phyloP scores from a whole-genome alignment of 78 protist genomes.

The Dictyostelium discoideum region DNA sequence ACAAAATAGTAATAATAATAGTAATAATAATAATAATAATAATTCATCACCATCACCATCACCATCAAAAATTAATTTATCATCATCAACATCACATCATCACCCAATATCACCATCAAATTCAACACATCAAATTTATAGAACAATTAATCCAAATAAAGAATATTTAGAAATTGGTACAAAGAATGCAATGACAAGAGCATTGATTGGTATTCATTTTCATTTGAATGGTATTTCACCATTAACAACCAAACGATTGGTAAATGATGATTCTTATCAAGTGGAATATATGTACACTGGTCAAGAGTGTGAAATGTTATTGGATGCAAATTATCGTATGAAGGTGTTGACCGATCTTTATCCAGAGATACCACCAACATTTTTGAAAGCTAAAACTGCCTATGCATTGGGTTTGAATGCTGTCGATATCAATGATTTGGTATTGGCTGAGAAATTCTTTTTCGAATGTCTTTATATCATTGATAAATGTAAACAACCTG shows the following conservation, averaged over 20 bases:
- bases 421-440: constrained; percentile 32
- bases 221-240: constrained; percentile 83
- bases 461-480: constrained; percentile 76
- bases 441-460: constrained; percentile 70
- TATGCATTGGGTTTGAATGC: constrained; percentile 76
- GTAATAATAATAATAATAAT: neutral
- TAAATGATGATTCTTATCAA: neutral
- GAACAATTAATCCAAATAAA: constrained; percentile 16
- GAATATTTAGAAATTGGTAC: constrained; percentile 57
- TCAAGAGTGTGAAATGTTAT: neutral
- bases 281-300: neutral
- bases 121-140: constrained; percentile 9
- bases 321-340: constrained; percentile 75
- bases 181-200: constrained; percentile 64
- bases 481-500: constrained; percentile 51
- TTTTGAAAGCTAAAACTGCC: constrained; percentile 79
- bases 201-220: constrained; percentile 76
- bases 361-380: constrained; percentile 70
- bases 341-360: constrained; percentile 67
- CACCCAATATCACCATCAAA: constrained; percentile 4
- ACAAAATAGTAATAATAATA: neutral
- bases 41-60: constrained; percentile 1
- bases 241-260: constrained; percentile 54
- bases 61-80: constrained; percentile 19
- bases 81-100: neutral